Conservation (phyloP, 164 flowering plant genomes). For the Magnolia changhungtana region DNA sequence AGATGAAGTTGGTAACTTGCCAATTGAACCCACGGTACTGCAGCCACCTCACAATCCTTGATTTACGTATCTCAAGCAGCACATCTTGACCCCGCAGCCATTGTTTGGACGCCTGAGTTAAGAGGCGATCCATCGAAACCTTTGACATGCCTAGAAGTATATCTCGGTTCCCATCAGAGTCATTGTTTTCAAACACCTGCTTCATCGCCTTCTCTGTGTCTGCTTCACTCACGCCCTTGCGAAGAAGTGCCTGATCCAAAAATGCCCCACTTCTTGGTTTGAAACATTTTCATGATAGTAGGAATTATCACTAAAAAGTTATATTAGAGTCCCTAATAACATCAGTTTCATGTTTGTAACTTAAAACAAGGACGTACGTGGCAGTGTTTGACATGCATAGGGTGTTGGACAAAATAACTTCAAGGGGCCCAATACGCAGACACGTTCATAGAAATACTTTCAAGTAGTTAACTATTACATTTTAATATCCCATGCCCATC, state of each 20-base stretch:
- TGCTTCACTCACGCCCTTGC: constrained; percentile 55
- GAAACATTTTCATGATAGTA: background rate
- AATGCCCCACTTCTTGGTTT: background rate
- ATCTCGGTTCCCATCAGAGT: constrained; percentile 29
- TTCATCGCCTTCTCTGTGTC: constrained; percentile 62
- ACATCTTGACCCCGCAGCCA: constrained; percentile 58
- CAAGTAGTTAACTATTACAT: too few species aligned
- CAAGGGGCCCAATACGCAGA: too few species aligned
- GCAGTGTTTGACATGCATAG: background rate
- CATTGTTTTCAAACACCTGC: constrained; percentile 51
- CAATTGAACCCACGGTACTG: constrained; percentile 86
- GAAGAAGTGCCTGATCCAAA: constrained; percentile 50
- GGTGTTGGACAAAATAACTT: background rate
- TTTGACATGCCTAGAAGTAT: constrained; percentile 51
- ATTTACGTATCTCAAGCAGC: constrained; percentile 57
- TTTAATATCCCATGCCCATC: too few species aligned
- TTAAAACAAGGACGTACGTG: background rate
- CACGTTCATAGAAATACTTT: too few species aligned
- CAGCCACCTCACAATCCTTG: constrained; percentile 79
- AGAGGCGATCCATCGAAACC: constrained; percentile 50
- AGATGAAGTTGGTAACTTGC: constrained; percentile 46
- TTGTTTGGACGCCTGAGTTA: constrained; percentile 68
- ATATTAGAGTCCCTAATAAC: background rate
- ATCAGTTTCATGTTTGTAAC: background rate
- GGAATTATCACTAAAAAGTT: background rate